A percentile compares a stretch with the other conserved stretches of the same genome.
Evolutionary conservation across 352 stramenopile species (phyloP).

Genomic region (Phytophthora pinifolia): DNA sequence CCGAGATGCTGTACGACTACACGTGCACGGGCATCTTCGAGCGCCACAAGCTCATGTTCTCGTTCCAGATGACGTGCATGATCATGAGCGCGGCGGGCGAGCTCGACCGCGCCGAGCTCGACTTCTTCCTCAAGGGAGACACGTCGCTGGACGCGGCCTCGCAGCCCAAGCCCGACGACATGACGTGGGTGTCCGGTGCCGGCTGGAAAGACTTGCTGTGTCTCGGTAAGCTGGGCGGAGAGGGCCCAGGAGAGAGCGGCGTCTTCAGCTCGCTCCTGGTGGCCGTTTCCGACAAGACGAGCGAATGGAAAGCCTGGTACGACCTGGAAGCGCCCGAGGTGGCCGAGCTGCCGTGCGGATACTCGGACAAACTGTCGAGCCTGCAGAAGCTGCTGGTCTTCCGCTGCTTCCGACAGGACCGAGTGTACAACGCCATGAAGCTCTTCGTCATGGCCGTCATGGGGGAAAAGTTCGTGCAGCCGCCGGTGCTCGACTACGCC

Average conservation of each 20-base stretch:
- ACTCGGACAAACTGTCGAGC: slow-evolving; percentile 69
- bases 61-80: slow-evolving; percentile 97
- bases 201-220: slow-evolving; percentile 94
- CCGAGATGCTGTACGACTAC: slow-evolving; percentile 95
- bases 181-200: slow-evolving; percentile 84
- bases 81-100: slow-evolving; percentile 87
- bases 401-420: slow-evolving; percentile 93
- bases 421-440: slow-evolving; percentile 96
- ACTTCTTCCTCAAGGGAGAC: slow-evolving; percentile 96
- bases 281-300: slow-evolving; percentile 51
- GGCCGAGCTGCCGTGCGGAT: slow-evolving; percentile 78
- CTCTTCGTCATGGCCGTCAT: slow-evolving; percentile 92
- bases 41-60: slow-evolving; percentile 97
- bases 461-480: slow-evolving; percentile 95
- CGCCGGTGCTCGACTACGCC: slow-evolving; percentile 93
- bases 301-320: slow-evolving; percentile 93
- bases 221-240: slow-evolving; percentile 59
- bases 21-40: slow-evolving; percentile 97
- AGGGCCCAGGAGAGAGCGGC: slow-evolving; percentile 32
- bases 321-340: slow-evolving; percentile 92
- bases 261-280: slow-evolving; percentile 55
- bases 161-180: slow-evolving; percentile 64
- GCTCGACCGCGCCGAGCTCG: slow-evolving; percentile 87
- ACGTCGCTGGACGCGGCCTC: slow-evolving; percentile 87
- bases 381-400: slow-evolving; percentile 93